phyloP scores from a whole-genome alignment of 495 filamentous ascomycete species.

The Penicillium canescens region DNA sequence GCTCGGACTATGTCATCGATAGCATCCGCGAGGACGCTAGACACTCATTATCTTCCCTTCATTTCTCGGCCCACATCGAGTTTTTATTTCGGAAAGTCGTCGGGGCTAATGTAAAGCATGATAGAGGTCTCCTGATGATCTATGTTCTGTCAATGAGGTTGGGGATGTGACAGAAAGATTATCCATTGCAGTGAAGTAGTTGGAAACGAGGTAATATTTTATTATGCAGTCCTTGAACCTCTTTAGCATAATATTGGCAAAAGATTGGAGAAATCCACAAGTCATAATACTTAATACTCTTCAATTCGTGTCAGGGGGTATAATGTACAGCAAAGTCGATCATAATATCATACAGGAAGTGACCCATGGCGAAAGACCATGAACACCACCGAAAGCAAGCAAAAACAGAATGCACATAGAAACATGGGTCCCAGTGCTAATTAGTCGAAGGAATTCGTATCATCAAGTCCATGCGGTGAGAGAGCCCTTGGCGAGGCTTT shows the following conservation, averaged over 20 bases:
- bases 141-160: too few relatives aligned
- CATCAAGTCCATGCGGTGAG: slow-evolving; percentile 7
- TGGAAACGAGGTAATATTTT: too few relatives aligned
- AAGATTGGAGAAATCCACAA: background rate
- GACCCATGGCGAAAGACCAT: background rate
- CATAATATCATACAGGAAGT: slow-evolving; percentile 10
- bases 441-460: background rate
- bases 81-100: too few relatives aligned
- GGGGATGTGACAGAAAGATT: too few relatives aligned
- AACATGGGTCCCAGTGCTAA: background rate
- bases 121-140: too few relatives aligned
- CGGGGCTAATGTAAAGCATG: too few relatives aligned
- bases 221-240: too few relatives aligned
- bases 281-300: background rate
- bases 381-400: background rate
- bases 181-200: too few relatives aligned
- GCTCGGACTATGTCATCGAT: too few relatives aligned
- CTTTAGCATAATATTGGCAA: slow-evolving; percentile 2
- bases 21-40: too few relatives aligned
- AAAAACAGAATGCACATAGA: background rate
- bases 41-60: too few relatives aligned
- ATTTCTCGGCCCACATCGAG: too few relatives aligned
- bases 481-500: slow-evolving; percentile 7
- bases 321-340: slow-evolving; percentile 4
- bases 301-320: slow-evolving; percentile 4